phyloP scores from a whole-genome alignment of 805 yeast genomes.

The Wickerhamomyces mucosus region DNA sequence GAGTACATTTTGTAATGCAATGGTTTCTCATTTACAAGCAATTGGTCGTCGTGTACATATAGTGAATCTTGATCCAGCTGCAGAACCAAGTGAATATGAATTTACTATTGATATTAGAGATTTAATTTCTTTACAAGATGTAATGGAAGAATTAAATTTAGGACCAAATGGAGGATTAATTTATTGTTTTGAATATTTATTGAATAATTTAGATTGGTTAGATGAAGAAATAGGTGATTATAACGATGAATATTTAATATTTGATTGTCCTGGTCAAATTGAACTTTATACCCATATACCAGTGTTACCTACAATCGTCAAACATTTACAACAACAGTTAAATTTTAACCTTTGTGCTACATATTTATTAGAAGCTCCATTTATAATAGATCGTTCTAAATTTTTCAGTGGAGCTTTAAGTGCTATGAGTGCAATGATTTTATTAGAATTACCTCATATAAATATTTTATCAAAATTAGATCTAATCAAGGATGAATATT shows the following conservation, averaged over 20 bases:
- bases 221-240: conserved; percentile 96
- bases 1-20: conserved; percentile 83
- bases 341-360: conserved; percentile 90
- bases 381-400: conserved; percentile 81
- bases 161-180: conserved; percentile 95
- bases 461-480: conserved; percentile 85
- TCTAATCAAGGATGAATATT: conserved; percentile 68
- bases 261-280: conserved; percentile 96
- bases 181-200: conserved; percentile 86
- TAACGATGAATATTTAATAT: conserved; percentile 87
- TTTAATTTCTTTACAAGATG: conserved; percentile 82
- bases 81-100: conserved; percentile 85
- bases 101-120: conserved; percentile 91
- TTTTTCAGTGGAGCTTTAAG: conserved; percentile 91
- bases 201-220: conserved; percentile 91
- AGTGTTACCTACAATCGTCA: conserved; percentile 79
- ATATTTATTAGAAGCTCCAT: conserved; percentile 87
- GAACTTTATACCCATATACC: conserved; percentile 94
- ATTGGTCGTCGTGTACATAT: conserved; percentile 90
- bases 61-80: conserved; percentile 95
- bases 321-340: conserved; percentile 69
- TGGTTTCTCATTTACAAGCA: conserved; percentile 80
- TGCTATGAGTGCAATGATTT: conserved; percentile 98
- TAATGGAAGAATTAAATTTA: conserved; percentile 84
- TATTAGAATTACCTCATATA: conserved; percentile 90